These are phyloP conservation scores for Tremella yokohamensis DNA, from an alignment of 768 basidiomycete species.

Conservation along the genomic window DNA sequence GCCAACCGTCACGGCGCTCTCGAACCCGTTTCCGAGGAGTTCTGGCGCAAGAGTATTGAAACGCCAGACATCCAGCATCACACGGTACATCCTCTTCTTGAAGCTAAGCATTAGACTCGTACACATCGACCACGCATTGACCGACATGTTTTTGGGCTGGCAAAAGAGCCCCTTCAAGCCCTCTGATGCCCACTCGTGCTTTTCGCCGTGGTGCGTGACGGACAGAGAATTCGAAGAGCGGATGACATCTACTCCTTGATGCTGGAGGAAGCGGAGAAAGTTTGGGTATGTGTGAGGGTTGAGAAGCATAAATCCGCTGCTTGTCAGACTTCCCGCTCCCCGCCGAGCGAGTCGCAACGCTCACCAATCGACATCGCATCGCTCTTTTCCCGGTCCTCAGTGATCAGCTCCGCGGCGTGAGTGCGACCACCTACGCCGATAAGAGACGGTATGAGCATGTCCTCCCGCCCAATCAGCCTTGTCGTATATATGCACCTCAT, in stretches of 20 bases:
- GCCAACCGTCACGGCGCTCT: conserved; percentile 55
- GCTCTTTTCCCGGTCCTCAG: conserved; percentile 40
- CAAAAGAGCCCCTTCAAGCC: conserved; percentile 59
- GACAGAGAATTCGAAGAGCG: conserved; percentile 74
- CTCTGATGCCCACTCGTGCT: conserved; percentile 68
- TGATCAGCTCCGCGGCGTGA: not conserved
- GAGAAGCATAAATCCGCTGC: conserved; percentile 61
- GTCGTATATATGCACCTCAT: conserved; percentile 73
- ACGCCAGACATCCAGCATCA: conserved; percentile 54
- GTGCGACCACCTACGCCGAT: conserved; percentile 37
- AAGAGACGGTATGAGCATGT: conserved; percentile 70
- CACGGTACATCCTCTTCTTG: conserved; percentile 46
- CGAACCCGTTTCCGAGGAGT: conserved; percentile 50
- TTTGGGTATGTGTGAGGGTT: conserved; percentile 76
- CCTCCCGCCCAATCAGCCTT: conserved; percentile 66
- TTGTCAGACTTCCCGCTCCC: not conserved
- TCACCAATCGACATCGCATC: conserved; percentile 67
- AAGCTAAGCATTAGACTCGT: conserved; percentile 20
- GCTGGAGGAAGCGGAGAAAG: conserved; percentile 65
- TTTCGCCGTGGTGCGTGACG: conserved; percentile 65
- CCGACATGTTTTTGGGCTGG: conserved; percentile 57
- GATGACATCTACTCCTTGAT: conserved; percentile 57
- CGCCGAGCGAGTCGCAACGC: too few relatives aligned
- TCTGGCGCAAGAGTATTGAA: conserved; percentile 68
- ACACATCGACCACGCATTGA: not conserved